Percentiles rank a stretch among this genome's conserved stretches.
Conservation (phyloP, 768 basidiomycete genomes). For the Suillus decipiens region DNA sequence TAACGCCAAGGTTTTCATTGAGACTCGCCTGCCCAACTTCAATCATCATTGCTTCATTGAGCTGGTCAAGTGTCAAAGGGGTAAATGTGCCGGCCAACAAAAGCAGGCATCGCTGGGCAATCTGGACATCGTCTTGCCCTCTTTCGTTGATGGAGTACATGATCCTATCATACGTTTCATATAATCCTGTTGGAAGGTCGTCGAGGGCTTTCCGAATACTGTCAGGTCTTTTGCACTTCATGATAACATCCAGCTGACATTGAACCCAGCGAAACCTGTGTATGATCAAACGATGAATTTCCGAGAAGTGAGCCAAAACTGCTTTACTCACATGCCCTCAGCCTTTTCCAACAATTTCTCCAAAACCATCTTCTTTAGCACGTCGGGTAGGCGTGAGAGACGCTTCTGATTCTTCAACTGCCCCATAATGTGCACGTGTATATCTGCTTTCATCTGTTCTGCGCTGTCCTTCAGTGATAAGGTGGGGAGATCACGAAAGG, state of each 20-base stretch:
- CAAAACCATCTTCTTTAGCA: not conserved
- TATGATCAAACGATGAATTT: not conserved
- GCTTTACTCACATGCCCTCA: conserved; percentile 9
- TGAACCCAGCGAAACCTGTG: conserved; percentile 14
- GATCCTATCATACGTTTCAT: conserved; percentile 27
- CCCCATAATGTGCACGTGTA: not conserved
- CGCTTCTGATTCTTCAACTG: not conserved
- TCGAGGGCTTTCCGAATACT: conserved; percentile 11
- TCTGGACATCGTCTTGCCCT: not conserved
- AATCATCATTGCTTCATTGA: conserved; percentile 6
- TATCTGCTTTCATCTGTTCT: conserved; percentile 1
- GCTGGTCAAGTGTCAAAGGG: conserved; percentile 4
- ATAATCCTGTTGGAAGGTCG: conserved; percentile 18
- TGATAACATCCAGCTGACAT: conserved; percentile 7
- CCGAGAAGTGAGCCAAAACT: not conserved
- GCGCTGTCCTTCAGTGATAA: conserved; percentile 1
- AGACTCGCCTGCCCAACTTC: not conserved
- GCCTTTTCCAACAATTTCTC: conserved; percentile 6
- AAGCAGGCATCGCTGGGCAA: not conserved
- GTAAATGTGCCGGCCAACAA: conserved; percentile 1
- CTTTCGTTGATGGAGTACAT: conserved; percentile 13
- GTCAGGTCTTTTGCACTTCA: not conserved
- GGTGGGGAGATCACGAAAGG: not conserved
- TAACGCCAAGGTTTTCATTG: not conserved
- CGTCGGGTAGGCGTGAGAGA: not conserved